phyloP scores from a whole-genome alignment of 768 basidiomycete genomes.

The Naganishia randhawae region DNA sequence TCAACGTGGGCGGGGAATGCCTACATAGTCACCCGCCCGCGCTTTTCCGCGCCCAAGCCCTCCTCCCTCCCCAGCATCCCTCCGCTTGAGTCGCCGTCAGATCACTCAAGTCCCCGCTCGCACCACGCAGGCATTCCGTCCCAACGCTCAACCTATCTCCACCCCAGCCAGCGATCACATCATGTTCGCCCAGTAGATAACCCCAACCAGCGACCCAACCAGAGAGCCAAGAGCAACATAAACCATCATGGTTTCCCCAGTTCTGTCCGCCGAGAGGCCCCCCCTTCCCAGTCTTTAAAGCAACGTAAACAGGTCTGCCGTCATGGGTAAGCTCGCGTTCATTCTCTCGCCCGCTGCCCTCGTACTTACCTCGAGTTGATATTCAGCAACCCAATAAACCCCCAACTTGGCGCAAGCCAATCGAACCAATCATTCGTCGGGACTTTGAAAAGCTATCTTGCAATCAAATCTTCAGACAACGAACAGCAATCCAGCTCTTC shows the following conservation, averaged over 20 bases:
- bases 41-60: not conserved
- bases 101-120: not conserved
- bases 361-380: not conserved
- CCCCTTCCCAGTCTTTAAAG: not conserved
- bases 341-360: not conserved
- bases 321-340: conserved; percentile 3
- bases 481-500: conserved; percentile 23
- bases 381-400: conserved; percentile 20
- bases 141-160: not conserved
- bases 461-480: conserved; percentile 6
- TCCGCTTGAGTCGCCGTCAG: conserved; percentile 9
- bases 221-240: not conserved
- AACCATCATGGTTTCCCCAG: conserved; percentile 10
- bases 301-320: conserved; percentile 5
- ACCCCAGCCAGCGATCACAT: not conserved
- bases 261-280: not conserved
- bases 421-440: conserved; percentile 1
- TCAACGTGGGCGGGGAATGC: no score
- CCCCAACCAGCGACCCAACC: not conserved
- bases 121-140: not conserved
- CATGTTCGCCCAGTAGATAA: conserved; percentile 10
- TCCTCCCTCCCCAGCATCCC: not conserved
- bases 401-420: conserved; percentile 18
- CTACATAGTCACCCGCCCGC: not conserved
- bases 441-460: conserved; percentile 7